These are phyloP conservation scores for Circinella minor DNA, from an alignment of 371 early-diverging fungal species.

Conservation along the genomic window DNA sequence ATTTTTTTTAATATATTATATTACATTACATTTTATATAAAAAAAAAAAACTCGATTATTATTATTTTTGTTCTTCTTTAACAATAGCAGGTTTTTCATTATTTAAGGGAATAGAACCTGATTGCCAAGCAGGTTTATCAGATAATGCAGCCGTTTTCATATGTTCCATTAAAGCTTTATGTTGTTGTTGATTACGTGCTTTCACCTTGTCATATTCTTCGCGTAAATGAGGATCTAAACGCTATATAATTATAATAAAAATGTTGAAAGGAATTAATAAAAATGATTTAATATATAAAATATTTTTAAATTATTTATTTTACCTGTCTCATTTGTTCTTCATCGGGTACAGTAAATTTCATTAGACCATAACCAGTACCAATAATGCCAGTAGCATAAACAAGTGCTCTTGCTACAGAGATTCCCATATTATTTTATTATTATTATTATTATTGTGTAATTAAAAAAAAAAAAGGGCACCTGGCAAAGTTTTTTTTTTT, in stretches of 20 bases:
- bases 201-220: constrained; percentile 35
- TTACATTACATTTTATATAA: background rate
- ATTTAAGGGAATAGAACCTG: background rate
- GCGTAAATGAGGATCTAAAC: constrained; percentile 38
- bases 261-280: too few species aligned
- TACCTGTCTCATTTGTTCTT: constrained; percentile 48
- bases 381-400: constrained; percentile 46
- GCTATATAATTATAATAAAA: constrained; percentile 29
- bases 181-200: constrained; percentile 28
- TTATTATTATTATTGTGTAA: too few species aligned
- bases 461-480: too few species aligned
- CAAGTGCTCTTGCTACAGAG: constrained; percentile 33
- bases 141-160: constrained; percentile 44
- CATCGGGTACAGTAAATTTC: constrained; percentile 54
- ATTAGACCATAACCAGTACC: constrained; percentile 49
- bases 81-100: constrained; percentile 11
- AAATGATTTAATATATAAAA: background rate
- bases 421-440: constrained; percentile 2
- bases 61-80: background rate
- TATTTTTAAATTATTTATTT: background rate
- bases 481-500: too few species aligned
- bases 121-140: constrained; percentile 43
- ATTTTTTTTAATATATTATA: background rate
- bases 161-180: constrained; percentile 39
- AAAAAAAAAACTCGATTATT: background rate